Conservation (phyloP, 2,329 filamentous ascomycete genomes). For the Fusarium tuaranense region DNA sequence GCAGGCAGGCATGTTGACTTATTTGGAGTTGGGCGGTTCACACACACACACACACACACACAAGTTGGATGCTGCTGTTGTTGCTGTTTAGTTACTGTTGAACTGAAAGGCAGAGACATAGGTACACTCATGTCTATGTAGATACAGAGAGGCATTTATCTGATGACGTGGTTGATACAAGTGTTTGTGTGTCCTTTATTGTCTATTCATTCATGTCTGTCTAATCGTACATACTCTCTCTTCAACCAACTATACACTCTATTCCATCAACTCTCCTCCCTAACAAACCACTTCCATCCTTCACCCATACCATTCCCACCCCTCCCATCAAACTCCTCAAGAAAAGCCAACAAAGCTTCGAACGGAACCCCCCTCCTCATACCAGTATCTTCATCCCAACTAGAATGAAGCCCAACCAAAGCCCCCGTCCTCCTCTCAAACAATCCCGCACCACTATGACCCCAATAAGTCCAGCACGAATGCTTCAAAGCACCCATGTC, state of each 20-base stretch:
- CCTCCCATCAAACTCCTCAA: slow-evolving; percentile 38
- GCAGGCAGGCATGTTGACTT: neutral
- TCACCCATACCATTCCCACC: slow-evolving; percentile 4
- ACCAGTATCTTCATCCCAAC: slow-evolving; percentile 63
- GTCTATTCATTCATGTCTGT: neutral
- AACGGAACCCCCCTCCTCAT: slow-evolving; percentile 62
- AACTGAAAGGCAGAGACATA: slow-evolving; percentile 2
- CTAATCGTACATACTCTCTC: neutral
- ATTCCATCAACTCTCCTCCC: neutral
- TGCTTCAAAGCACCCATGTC: slow-evolving; percentile 65
- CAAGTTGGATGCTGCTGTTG: slow-evolving; percentile 1
- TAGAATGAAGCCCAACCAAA: slow-evolving; percentile 64
- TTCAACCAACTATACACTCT: neutral
- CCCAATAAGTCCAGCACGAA: slow-evolving; percentile 69
- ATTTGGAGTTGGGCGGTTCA: slow-evolving; percentile 3
- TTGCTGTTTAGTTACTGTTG: slow-evolving; percentile 2
- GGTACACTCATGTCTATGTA: slow-evolving; percentile 24
- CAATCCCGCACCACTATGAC: slow-evolving; percentile 64
- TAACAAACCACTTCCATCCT: slow-evolving; percentile 31
- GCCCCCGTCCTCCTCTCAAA: slow-evolving; percentile 51
- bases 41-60: slow-evolving; percentile 7
- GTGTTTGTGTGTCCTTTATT: slow-evolving; percentile 4
- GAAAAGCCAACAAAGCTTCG: slow-evolving; percentile 58
- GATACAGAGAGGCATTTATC: slow-evolving; percentile 19
- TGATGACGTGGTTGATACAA: slow-evolving; percentile 15